Percentiles rank a stretch among this genome's conserved stretches.
Evolutionary conservation across 306 rosid species (phyloP).

Genomic region (Acacia crassicarpa): DNA sequence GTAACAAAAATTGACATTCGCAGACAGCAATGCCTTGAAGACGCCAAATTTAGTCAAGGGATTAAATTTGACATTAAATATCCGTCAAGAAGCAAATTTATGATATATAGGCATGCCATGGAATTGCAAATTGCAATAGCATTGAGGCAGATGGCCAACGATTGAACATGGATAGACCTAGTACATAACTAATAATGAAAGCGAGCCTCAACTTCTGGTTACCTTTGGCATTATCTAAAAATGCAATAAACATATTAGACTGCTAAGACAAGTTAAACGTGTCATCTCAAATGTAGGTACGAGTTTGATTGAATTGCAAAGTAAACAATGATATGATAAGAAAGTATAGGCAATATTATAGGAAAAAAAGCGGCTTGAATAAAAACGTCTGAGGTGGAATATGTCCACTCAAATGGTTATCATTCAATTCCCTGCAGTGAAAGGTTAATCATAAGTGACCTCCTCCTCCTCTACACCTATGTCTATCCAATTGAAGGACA

Average conservation of each 20-base stretch:
- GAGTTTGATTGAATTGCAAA: not conserved
- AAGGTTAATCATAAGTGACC: not conserved
- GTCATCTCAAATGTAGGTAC: not conserved
- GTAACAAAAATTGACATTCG: no score
- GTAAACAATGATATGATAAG: not conserved
- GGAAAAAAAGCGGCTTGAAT: no score
- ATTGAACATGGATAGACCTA: no score
- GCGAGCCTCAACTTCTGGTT: not conserved
- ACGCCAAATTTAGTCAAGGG: no score
- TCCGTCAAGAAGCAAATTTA: no score
- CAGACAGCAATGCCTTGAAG: no score
- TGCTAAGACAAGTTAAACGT: not conserved
- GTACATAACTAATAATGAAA: not conserved
- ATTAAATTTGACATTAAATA: no score
- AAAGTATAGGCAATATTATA: no score
- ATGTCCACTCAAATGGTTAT: conserved; percentile 71
- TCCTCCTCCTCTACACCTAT: not conserved
- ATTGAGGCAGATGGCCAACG: no score
- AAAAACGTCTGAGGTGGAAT: conserved; percentile 76
- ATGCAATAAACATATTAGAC: not conserved
- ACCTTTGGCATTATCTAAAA: not conserved
- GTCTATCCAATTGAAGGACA: not conserved
- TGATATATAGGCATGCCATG: no score
- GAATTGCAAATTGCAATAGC: no score
- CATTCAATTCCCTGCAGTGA: conserved; percentile 73